Evolutionary conservation across 495 filamentous ascomycete genomes (phyloP).

Genomic region (Chaetomidium leptoderma): DNA sequence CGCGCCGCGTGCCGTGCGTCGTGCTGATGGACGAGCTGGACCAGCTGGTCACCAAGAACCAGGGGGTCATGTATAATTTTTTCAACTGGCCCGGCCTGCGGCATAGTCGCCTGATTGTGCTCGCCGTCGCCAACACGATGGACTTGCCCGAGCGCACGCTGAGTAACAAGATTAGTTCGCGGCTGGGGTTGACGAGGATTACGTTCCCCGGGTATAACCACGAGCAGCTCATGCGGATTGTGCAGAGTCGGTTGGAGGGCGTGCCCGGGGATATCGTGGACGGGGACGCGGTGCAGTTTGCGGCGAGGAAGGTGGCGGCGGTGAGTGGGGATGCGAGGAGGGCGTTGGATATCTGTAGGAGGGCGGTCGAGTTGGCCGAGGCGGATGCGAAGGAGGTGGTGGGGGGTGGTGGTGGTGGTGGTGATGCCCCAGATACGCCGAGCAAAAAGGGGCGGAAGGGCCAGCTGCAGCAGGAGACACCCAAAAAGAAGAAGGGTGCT

Average conservation of each 20-base stretch:
- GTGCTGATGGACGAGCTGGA: slow-evolving; percentile 99
- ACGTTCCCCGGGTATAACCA: slow-evolving; percentile 97
- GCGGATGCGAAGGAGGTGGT: slow-evolving; percentile 44
- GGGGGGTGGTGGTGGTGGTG: neutral
- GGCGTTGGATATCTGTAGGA: slow-evolving; percentile 89
- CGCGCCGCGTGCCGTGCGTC: slow-evolving; percentile 88
- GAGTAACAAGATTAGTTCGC: slow-evolving; percentile 94
- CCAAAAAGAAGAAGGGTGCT: slow-evolving; percentile 24
- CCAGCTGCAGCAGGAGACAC: neutral
- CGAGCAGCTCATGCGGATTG: slow-evolving; percentile 96
- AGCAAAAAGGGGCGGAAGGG: slow-evolving; percentile 27
- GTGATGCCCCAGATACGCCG: slow-evolving; percentile 37
- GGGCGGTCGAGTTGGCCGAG: slow-evolving; percentile 94
- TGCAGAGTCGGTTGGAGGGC: slow-evolving; percentile 78
- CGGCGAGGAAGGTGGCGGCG: slow-evolving; percentile 91
- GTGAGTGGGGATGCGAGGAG: slow-evolving; percentile 92
- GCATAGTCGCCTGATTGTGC: slow-evolving; percentile 87
- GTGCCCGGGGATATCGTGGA: slow-evolving; percentile 90
- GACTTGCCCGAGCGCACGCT: slow-evolving; percentile 94
- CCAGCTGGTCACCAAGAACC: slow-evolving; percentile 94
- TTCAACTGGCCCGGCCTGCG: slow-evolving; percentile 98
- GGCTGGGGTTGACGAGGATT: slow-evolving; percentile 83
- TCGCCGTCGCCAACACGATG: slow-evolving; percentile 99
- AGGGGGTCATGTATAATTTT: slow-evolving; percentile 99
- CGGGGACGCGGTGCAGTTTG: slow-evolving; percentile 91